phyloP scores from a whole-genome alignment of 2,329 filamentous ascomycete species.

The Talaromyces atroroseus region DNA sequence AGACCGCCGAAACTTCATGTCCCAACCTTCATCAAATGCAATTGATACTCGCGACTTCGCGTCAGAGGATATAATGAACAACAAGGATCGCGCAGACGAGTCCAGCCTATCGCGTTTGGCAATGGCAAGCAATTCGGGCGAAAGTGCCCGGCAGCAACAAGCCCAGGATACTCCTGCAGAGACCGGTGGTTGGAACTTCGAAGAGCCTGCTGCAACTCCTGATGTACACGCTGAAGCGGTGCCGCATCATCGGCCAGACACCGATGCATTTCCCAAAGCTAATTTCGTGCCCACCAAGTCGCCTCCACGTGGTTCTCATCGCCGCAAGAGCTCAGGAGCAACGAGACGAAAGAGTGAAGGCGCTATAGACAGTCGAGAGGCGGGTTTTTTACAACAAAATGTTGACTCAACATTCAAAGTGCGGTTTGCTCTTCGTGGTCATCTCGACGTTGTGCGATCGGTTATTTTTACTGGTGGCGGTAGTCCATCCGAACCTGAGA shows the following conservation, averaged over 20 bases:
- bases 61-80: not conserved
- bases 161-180: conserved; percentile 36
- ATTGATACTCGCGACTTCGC: not conserved
- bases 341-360: conserved; percentile 58
- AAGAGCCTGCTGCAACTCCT: conserved; percentile 57
- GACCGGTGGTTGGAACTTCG: conserved; percentile 86
- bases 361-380: conserved; percentile 59
- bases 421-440: conserved; percentile 82
- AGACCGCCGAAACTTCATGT: conserved; percentile 4
- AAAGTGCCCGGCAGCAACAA: conserved; percentile 41
- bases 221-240: conserved; percentile 37
- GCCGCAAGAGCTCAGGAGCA: conserved; percentile 75
- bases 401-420: conserved; percentile 82
- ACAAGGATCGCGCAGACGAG: conserved; percentile 1
- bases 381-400: conserved; percentile 42
- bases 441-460: conserved; percentile 87
- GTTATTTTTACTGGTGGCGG: conserved; percentile 97
- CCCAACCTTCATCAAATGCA: not conserved
- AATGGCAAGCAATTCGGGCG: conserved; percentile 16
- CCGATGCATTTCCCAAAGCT: conserved; percentile 77
- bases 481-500: conserved; percentile 90
- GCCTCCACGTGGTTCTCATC: conserved; percentile 64
- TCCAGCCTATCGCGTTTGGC: conserved; percentile 18
- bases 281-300: conserved; percentile 75
- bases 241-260: conserved; percentile 67